These are phyloP conservation scores for Leishmania turanica DNA, from an alignment of 208 protist genomes.

Conservation along the genomic window DNA sequence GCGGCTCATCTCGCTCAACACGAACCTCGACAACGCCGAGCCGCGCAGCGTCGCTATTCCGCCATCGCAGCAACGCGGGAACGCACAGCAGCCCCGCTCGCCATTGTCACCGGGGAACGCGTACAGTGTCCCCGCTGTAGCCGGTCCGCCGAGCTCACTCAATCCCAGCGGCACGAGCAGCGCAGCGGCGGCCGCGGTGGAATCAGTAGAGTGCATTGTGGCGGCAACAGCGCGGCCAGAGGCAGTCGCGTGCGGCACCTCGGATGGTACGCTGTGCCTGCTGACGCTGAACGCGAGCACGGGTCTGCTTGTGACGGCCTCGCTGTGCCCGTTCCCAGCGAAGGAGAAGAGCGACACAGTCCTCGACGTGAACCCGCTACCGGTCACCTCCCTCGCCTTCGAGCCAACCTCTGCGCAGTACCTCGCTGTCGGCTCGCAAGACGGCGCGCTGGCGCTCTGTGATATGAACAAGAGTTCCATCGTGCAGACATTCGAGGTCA, in stretches of 20 bases:
- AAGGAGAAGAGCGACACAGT: slow-evolving; percentile 31
- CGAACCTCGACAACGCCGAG: slow-evolving; percentile 56
- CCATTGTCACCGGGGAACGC: slow-evolving; percentile 15
- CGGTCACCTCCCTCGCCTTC: slow-evolving; percentile 70
- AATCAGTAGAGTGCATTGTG: slow-evolving; percentile 65
- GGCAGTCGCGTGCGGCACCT: slow-evolving; percentile 72
- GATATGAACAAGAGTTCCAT: slow-evolving; percentile 48
- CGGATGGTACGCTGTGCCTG: slow-evolving; percentile 66
- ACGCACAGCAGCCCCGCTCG: slow-evolving; percentile 16
- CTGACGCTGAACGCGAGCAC: slow-evolving; percentile 69
- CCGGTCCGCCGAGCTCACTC: background rate
- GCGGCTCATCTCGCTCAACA: slow-evolving; percentile 78
- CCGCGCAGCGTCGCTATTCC: slow-evolving; percentile 44
- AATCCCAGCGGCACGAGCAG: background rate
- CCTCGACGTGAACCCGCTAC: slow-evolving; percentile 34
- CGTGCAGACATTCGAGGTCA: slow-evolving; percentile 57
- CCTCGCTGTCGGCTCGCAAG: slow-evolving; percentile 69
- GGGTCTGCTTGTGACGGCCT: slow-evolving; percentile 53
- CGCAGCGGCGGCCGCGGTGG: slow-evolving; percentile 19
- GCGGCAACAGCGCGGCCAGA: slow-evolving; percentile 68
- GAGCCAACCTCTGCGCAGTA: slow-evolving; percentile 68
- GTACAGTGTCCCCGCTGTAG: background rate
- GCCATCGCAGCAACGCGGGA: slow-evolving; percentile 23
- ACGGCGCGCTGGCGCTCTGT: slow-evolving; percentile 70
- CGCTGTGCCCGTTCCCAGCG: slow-evolving; percentile 63